Base-by-base conservation (phyloP, 2,329 filamentous ascomycete species). In the Colletotrichum godetiae region DNA sequence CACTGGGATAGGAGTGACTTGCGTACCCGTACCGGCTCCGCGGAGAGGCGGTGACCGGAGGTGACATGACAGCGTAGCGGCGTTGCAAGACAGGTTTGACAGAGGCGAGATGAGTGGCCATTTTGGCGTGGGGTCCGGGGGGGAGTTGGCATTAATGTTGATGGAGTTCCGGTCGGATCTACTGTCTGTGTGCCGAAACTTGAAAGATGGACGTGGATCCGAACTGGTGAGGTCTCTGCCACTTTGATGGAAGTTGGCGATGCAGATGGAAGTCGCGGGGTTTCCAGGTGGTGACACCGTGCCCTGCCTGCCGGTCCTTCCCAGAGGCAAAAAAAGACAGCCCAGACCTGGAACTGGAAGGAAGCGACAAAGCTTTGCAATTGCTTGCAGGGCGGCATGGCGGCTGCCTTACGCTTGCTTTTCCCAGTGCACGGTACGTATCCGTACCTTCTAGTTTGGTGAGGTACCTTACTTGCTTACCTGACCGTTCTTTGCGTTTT, bases 1-100 rank as follows among this genome's bases (percentile, higher is more conserved):
- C 55, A 67, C 63, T 60, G 64, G 52, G 7, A 49, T 19, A n/a
- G 10, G 42, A 22, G 42, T 29, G 59, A 31, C 15, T 67, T 64
- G 11, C 4, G 46, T 55, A 56, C 52, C 24, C 6, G 56, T 55
- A 56, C 62, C 24, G 55, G 42, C 46, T 42, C 35, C 31, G 24
- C 53, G 64, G 64, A 68, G 68, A 68, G 56, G 69, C 59, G 65
- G 65, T 68, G 64, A 72, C 69, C 35, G 13, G 37, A 68, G 65
- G 58, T 72, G 58, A 59, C 69, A 69, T 68, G 69, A 53, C 58
- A 72, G 65, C 53, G 65, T 53, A 29, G 69, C 59, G 37, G 69
- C 58, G 52, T 52, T 69, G 65, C 66, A 62, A 37, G n/a, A 60
- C 58, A 42, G 53, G 46, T 68, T 72, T 72, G 65, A 64, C 65